phyloP scores from a whole-genome alignment of 495 filamentous ascomycete species.

The Aspergillus biplanus region DNA sequence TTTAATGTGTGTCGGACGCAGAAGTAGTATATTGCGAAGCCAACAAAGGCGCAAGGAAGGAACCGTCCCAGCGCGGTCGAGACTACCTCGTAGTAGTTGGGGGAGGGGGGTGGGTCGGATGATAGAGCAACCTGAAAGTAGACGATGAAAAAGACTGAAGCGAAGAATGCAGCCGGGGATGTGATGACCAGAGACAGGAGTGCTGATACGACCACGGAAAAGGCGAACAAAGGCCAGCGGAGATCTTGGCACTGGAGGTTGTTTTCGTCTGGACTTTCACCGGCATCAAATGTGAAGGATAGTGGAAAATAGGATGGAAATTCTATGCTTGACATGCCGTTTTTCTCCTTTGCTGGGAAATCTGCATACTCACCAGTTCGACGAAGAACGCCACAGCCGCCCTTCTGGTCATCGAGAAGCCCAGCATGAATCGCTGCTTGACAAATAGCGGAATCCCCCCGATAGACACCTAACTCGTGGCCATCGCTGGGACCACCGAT shows the following conservation, averaged over 20 bases:
- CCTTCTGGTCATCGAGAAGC: constrained; percentile 61
- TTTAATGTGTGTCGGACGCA: constrained; percentile 51
- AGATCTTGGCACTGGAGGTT: constrained; percentile 59
- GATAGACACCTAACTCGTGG: constrained; percentile 57
- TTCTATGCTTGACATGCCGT: constrained; percentile 66
- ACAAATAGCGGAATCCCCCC: constrained; percentile 80
- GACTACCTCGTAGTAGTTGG: constrained; percentile 57
- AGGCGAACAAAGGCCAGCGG: constrained; percentile 67
- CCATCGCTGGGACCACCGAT: constrained; percentile 65
- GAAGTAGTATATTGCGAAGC: constrained; percentile 71
- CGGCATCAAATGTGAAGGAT: constrained; percentile 61
- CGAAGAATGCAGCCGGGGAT: constrained; percentile 67
- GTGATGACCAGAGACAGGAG: constrained; percentile 68
- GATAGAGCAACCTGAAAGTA: constrained; percentile 78
- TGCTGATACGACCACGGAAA: constrained; percentile 65
- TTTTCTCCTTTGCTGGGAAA: constrained; percentile 52
- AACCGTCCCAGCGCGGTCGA: constrained; percentile 69
- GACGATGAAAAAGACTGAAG: constrained; percentile 63
- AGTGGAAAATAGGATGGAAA: constrained; percentile 74
- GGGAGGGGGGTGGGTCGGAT: constrained; percentile 65
- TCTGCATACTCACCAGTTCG: constrained; percentile 61
- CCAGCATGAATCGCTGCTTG: constrained; percentile 75
- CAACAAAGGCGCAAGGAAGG: constrained; percentile 71
- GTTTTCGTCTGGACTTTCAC: constrained; percentile 25
- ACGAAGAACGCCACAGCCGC: constrained; percentile 73